Percentiles rank a stretch among this genome's conserved stretches.
phyloP scores from a whole-genome alignment of 2,329 filamentous ascomycete species.

The Stachybotrys elegans region DNA sequence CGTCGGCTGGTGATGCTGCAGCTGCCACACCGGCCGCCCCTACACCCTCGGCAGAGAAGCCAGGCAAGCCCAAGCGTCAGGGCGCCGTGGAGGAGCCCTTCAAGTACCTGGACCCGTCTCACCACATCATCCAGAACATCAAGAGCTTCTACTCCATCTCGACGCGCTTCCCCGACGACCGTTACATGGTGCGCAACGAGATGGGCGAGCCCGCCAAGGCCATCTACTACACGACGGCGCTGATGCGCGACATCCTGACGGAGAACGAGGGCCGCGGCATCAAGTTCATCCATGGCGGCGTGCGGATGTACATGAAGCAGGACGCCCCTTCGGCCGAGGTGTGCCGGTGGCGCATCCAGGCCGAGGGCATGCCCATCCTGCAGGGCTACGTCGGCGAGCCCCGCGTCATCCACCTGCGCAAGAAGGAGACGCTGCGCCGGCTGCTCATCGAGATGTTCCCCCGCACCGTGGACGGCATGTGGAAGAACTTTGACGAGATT shows the following conservation, averaged over 20 bases:
- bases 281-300: slow-evolving; percentile 93
- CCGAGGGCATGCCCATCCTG: slow-evolving; percentile 85
- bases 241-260: slow-evolving; percentile 79
- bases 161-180: slow-evolving; percentile 76
- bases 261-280: slow-evolving; percentile 87
- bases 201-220: slow-evolving; percentile 84
- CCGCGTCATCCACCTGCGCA: slow-evolving; percentile 68
- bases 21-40: slow-evolving; percentile 9
- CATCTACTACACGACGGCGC: slow-evolving; percentile 88
- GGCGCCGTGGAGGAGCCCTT: slow-evolving; percentile 81
- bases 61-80: slow-evolving; percentile 35
- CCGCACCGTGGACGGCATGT: slow-evolving; percentile 70
- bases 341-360: slow-evolving; percentile 93
- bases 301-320: slow-evolving; percentile 99
- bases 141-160: slow-evolving; percentile 82
- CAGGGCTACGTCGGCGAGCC: slow-evolving; percentile 82
- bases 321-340: slow-evolving; percentile 82
- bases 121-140: slow-evolving; percentile 73
- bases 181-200: slow-evolving; percentile 95
- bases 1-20: slow-evolving; percentile 10
- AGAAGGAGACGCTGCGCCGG: slow-evolving; percentile 73
- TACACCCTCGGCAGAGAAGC: slow-evolving; percentile 1
- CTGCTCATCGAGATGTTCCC: slow-evolving; percentile 97
- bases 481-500: slow-evolving; percentile 78
- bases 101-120: slow-evolving; percentile 75